Evolutionary conservation across 2,329 filamentous ascomycete species (phyloP).

Genomic region (Colletotrichum shisoi): DNA sequence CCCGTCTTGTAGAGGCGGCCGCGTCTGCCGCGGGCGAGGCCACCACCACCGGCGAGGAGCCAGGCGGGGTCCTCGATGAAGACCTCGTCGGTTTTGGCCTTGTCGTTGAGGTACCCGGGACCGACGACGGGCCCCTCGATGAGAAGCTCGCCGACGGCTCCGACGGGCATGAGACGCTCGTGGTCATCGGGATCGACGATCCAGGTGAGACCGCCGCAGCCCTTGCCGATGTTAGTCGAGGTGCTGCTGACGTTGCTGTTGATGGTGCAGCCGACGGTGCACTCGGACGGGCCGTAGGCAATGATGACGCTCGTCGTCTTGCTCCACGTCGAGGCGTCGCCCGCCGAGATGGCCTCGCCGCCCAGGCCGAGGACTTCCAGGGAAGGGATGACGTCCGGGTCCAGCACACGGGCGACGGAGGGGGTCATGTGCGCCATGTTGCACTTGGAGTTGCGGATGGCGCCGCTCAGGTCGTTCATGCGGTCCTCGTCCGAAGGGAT

Average conservation of each 20-base stretch:
- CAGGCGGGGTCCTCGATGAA: constrained; percentile 67
- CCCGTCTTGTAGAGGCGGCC: constrained; percentile 67
- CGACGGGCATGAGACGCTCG: constrained; percentile 57
- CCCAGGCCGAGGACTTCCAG: constrained; percentile 59
- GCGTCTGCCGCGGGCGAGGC: constrained; percentile 49
- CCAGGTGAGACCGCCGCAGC: constrained; percentile 59
- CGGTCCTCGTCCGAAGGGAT: constrained; percentile 63
- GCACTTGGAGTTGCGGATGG: constrained; percentile 54
- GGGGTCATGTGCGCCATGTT: constrained; percentile 63
- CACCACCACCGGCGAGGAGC: constrained; percentile 56
- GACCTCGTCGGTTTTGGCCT: constrained; percentile 62
- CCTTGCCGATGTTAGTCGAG: constrained; percentile 58
- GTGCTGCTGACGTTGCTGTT: constrained; percentile 54
- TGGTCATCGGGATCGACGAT: constrained; percentile 60
- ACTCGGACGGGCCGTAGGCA: constrained; percentile 63
- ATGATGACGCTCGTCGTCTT: constrained; percentile 57
- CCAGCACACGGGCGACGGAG: constrained; percentile 58
- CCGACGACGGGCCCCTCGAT: constrained; percentile 68
- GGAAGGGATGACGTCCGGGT: constrained; percentile 55
- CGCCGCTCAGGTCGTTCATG: constrained; percentile 59
- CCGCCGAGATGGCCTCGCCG: constrained; percentile 62
- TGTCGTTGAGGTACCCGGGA: constrained; percentile 67
- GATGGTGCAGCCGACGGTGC: constrained; percentile 61
- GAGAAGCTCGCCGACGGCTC: constrained; percentile 61
- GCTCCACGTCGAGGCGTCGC: constrained; percentile 59